Evolutionary conservation across 2,329 filamentous ascomycete species (phyloP).

Genomic region (Dryadomyces quercivorus): DNA sequence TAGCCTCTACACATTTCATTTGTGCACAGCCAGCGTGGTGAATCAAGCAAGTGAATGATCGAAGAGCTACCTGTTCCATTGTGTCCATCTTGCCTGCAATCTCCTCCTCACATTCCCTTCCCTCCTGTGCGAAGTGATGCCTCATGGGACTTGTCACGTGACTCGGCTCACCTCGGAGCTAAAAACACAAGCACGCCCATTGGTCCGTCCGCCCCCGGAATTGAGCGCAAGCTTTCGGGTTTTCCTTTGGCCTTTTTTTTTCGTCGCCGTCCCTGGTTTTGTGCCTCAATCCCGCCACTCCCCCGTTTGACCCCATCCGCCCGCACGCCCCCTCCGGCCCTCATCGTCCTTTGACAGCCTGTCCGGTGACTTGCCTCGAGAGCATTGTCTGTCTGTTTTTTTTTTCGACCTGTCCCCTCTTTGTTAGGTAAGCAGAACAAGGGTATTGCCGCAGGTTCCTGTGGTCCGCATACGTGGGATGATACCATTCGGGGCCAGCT

Average conservation of each 20-base stretch:
- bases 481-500: too few species aligned
- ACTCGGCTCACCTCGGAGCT: slow-evolving; percentile 10
- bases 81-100: too few species aligned
- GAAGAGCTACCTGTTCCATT: too few species aligned
- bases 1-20: background rate
- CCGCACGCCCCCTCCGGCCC: background rate
- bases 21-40: background rate
- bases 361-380: too few species aligned
- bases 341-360: background rate
- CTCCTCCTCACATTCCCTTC: too few species aligned
- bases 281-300: background rate
- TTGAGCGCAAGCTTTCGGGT: slow-evolving; percentile 8
- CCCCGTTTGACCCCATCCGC: background rate
- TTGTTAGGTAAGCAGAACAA: too few species aligned
- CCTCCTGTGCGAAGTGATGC: too few species aligned
- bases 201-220: slow-evolving; percentile 5
- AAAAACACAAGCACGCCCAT: slow-evolving; percentile 9
- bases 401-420: background rate
- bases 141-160: slow-evolving; percentile 4
- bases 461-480: too few species aligned
- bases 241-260: background rate
- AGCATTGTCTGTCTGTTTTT: background rate
- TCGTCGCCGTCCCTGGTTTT: background rate
- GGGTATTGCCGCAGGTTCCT: too few species aligned
- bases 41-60: background rate